phyloP scores from a whole-genome alignment of 345 rosid species.

The Lepidium sativum region DNA sequence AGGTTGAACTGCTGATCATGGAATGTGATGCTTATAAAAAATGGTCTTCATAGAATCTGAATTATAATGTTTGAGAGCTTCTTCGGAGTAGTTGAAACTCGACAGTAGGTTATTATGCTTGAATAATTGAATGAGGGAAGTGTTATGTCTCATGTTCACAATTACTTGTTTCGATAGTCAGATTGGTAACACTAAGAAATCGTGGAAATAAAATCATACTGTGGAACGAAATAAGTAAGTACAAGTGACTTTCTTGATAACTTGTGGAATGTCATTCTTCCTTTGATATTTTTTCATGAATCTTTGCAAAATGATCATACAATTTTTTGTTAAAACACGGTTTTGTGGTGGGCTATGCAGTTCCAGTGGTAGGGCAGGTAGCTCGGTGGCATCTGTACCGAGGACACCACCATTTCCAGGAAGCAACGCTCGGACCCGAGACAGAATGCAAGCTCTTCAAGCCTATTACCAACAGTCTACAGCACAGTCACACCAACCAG shows the following conservation, averaged over 20 bases:
- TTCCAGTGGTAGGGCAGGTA: conserved; percentile 59
- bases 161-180: neutral
- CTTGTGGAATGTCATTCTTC: neutral
- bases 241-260: neutral
- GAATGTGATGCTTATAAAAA: neutral
- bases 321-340: neutral
- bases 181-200: neutral
- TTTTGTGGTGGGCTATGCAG: conserved; percentile 23
- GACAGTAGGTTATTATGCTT: no score
- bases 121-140: neutral
- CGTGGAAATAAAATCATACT: neutral
- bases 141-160: neutral
- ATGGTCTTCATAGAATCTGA: neutral
- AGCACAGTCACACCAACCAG: conserved; percentile 39
- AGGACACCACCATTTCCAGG: conserved; percentile 79
- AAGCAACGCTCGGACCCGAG: conserved; percentile 79
- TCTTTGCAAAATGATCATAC: neutral
- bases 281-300: neutral
- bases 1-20: neutral
- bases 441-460: conserved; percentile 86
- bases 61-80: neutral
- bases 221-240: neutral
- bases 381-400: conserved; percentile 51
- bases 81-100: neutral
- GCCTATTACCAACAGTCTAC: conserved; percentile 78